Percentiles rank a stretch among this genome's conserved stretches.
phyloP scores from a whole-genome alignment of 1,139 yeast species.

The Geotrichum restrictum region DNA sequence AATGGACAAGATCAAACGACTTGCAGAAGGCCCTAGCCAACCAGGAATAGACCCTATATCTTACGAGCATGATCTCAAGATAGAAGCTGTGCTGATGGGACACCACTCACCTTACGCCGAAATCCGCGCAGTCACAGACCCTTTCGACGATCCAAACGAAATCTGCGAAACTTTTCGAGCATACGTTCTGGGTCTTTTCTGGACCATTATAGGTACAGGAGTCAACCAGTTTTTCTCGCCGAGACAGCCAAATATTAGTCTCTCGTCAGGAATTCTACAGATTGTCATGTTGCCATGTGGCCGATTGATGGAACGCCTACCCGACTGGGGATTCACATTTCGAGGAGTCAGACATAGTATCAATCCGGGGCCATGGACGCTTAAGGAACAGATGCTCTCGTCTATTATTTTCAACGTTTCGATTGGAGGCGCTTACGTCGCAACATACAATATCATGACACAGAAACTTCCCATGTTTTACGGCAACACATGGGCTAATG shows the following conservation, averaged over 20 bases:
- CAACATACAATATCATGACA: conserved; percentile 40
- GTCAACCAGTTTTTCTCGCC: conserved; percentile 55
- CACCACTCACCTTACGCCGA: conserved; percentile 49
- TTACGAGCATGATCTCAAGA: conserved; percentile 36
- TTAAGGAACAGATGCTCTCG: conserved; percentile 64
- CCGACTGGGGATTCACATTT: conserved; percentile 46
- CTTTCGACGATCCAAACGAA: conserved; percentile 44
- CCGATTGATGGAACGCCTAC: conserved; percentile 39
- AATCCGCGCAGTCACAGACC: conserved; percentile 47
- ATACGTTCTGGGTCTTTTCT: conserved; percentile 51
- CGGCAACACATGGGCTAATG: conserved; percentile 40
- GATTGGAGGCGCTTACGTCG: conserved; percentile 36
- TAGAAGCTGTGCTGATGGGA: conserved; percentile 46
- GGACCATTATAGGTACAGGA: conserved; percentile 56
- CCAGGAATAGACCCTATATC: conserved; percentile 17
- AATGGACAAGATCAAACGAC: conserved; percentile 33
- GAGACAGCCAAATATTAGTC: conserved; percentile 49
- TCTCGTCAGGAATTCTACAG: conserved; percentile 50
- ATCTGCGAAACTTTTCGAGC: conserved; percentile 51
- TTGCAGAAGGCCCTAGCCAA: conserved; percentile 29
- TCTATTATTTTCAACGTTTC: conserved; percentile 36
- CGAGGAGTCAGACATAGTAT: conserved; percentile 42
- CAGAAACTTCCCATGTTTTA: conserved; percentile 40
- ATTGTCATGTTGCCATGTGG: conserved; percentile 56
- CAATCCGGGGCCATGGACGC: conserved; percentile 62